Evolutionary conservation across 2,329 filamentous ascomycete genomes (phyloP), one percentile per base, ranked within the genome.

Genomic region (Colletotrichum gigasporum): DNA sequence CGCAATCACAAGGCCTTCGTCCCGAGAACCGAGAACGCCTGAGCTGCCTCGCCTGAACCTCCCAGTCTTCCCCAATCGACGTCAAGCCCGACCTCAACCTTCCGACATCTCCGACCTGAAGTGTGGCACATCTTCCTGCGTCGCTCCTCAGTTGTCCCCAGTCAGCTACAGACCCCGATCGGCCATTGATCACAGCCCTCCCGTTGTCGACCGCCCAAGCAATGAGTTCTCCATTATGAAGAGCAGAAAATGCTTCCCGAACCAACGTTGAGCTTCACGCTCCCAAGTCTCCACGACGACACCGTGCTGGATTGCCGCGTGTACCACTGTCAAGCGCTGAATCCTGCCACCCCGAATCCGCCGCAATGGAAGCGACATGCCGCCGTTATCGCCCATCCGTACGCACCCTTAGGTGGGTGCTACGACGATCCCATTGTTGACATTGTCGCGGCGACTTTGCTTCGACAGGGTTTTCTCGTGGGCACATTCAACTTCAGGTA

Each of bases 401-500:
- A 98, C 74, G 93, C 93, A 32, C 90, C 93, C 0, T 81, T 98
- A 53, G 96, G 96, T 4, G 96, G 95, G 5, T 89, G 83, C 75
- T 96, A 89, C 73, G 92, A 98, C 74, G 94, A 98, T 73, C 85
- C 87, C 0, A 84, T 97, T 0, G 90, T 98, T 1, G 83, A 87
- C n/a, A 81, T 87, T 8, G 78, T 91, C 3, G 87, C 86, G 1
- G 80, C 81, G 2, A 85, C 90, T 62, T 81, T 97, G 45, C 75
- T 97, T n/a, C 80, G 84, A 4, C 79, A 83, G 54, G 92, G 92
- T 2, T 96, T 88, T 71, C 75, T 97, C 2, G 91, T 97, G 2
- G 90, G 86, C 7, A 97, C 93, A 0, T 97, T 98, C 77, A 97
- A 98, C 73, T 97, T 98, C 75, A 87, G 94, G 91, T 94, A 80